Conservation (phyloP, 257 asterid genomes). For the Solanum pinnatisectum region DNA sequence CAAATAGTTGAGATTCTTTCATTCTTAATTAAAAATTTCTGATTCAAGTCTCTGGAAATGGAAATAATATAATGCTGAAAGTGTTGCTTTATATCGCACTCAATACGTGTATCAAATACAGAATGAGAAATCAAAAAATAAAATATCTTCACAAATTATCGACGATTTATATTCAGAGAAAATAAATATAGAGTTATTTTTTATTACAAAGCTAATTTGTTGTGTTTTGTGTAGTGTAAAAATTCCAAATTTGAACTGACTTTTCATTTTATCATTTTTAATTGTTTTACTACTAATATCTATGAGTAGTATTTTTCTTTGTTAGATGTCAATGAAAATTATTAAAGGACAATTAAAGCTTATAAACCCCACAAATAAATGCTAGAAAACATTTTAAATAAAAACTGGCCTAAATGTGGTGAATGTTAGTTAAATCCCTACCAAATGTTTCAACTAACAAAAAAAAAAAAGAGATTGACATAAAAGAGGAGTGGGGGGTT, state of each 20-base stretch:
- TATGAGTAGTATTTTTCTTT: background rate
- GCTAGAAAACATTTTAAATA: background rate
- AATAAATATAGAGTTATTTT: background rate
- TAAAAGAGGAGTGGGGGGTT: background rate
- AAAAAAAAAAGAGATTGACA: background rate
- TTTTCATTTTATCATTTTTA: background rate
- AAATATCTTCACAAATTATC: background rate
- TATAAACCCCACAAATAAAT: background rate
- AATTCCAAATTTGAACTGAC: background rate
- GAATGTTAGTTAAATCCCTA: background rate
- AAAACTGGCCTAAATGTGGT: background rate
- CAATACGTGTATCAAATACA: background rate
- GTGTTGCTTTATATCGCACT: background rate
- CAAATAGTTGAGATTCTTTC: background rate
- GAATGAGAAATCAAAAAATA: background rate
- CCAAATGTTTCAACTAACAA: background rate
- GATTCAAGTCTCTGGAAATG: background rate
- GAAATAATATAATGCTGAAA: background rate
- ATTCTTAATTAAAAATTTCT: rapidly evolving
- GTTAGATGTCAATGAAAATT: background rate
- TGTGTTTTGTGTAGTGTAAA: background rate
- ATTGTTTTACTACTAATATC: background rate
- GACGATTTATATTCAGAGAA: background rate
- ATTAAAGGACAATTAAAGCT: background rate
- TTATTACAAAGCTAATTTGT: background rate